A percentile compares a stretch with the other conserved stretches of the same genome.
phyloP scores from a whole-genome alignment of 441 rosid species.

The Euphorbia corollata region DNA sequence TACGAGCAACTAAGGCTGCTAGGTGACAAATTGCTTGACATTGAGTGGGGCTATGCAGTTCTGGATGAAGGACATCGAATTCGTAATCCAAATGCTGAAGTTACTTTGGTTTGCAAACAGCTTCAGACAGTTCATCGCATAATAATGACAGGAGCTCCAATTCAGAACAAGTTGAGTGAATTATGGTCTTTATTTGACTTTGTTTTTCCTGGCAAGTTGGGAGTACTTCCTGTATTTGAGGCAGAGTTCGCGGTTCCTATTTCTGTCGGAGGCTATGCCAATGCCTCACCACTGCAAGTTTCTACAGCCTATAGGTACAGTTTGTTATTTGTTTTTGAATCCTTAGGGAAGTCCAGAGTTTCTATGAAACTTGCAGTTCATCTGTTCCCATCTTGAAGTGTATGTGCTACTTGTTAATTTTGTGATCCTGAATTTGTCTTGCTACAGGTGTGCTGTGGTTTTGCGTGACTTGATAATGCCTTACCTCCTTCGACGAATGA shows the following conservation, averaged over 20 bases:
- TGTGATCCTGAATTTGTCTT: conserved; percentile 21
- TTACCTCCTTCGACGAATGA: conserved; percentile 89
- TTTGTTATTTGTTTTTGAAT: conserved; percentile 18
- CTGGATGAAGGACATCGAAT: conserved; percentile 96
- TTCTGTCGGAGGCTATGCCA: conserved; percentile 94
- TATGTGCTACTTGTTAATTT: neutral
- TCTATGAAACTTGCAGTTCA: neutral
- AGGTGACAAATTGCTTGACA: conserved; percentile 73
- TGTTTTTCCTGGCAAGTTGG: conserved; percentile 94
- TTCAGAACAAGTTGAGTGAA: conserved; percentile 86
- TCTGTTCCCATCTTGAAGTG: neutral
- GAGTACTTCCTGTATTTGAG: conserved; percentile 91
- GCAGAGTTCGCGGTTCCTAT: conserved; percentile 94
- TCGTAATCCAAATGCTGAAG: conserved; percentile 87
- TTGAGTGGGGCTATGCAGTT: conserved; percentile 93
- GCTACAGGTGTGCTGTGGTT: conserved; percentile 88
- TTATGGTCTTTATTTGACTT: conserved; percentile 96
- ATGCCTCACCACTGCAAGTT: conserved; percentile 96
- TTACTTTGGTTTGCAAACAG: conserved; percentile 88
- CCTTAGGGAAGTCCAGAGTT: conserved; percentile 14
- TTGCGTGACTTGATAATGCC: conserved; percentile 96
- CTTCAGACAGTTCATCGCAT: conserved; percentile 89
- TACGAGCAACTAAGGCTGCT: conserved; percentile 84
- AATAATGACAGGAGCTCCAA: conserved; percentile 96
- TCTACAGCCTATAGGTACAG: conserved; percentile 85